Evolutionary conservation across 352 stramenopile species (phyloP).

Genomic region (Blastocystis sp.): DNA sequence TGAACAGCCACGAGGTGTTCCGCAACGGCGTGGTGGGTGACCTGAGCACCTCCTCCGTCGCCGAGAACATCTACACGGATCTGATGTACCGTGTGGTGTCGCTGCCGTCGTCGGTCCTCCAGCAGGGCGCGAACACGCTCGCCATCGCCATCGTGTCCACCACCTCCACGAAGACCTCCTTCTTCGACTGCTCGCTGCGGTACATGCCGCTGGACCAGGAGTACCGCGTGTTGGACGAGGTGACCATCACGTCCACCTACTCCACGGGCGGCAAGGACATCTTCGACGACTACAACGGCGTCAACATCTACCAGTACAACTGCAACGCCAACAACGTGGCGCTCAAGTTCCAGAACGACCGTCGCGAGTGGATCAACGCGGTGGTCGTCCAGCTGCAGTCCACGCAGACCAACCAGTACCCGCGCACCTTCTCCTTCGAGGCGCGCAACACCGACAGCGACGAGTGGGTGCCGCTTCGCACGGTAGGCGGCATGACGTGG

Average conservation of each 20-base stretch:
- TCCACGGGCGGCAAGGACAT: neutral
- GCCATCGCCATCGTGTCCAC: constrained; percentile 7
- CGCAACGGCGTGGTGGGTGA: constrained; percentile 59
- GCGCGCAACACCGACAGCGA: neutral
- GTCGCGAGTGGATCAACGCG: constrained; percentile 63
- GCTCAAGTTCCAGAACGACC: constrained; percentile 11
- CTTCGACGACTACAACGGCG: neutral
- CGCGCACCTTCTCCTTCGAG: constrained; percentile 6
- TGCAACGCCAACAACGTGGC: constrained; percentile 5
- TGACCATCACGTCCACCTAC: neutral
- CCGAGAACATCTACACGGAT: neutral
- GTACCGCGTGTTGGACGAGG: neutral
- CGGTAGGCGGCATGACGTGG: neutral
- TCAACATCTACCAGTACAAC: neutral
- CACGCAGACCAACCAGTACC: neutral
- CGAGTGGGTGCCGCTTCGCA: neutral
- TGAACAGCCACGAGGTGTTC: constrained; percentile 56
- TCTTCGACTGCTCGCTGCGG: neutral
- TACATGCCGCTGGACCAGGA: constrained; percentile 1
- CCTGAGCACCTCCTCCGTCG: constrained; percentile 5
- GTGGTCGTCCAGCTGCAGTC: constrained; percentile 10
- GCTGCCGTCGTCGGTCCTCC: neutral
- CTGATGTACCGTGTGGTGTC: constrained; percentile 27
- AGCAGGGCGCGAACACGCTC: constrained; percentile 20
- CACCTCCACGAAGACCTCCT: neutral